Base-by-base conservation (phyloP, 495 filamentous ascomycete species). In the Wilcoxina mikolae region DNA sequence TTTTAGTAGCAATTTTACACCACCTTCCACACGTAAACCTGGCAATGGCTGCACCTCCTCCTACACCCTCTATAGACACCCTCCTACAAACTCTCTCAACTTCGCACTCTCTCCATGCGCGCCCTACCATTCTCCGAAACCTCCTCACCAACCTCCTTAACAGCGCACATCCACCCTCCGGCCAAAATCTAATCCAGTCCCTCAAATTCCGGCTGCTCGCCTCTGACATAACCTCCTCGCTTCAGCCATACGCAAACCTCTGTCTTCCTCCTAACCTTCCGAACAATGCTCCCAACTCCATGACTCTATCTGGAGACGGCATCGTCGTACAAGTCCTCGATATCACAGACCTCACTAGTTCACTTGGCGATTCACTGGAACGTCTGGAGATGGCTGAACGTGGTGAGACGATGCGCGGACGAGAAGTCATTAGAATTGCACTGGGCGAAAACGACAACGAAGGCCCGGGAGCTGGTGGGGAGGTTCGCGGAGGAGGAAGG, bases 361-460 rank as follows among this genome's bases (percentile, higher is more conserved):
- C 81, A 60, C 73, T 81, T 20, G 89, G 87, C 83, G 80, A 83
- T 60, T 85, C 94, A 61, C 77, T 94, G 35, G 89, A 95, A 60
- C 78, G 78, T 20, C 73, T 96, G 23, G 91, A 98, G 67, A 79
- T 83, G 42, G 70, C 79, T 7, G 84, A 88, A 65, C 74, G 88
- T 5, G 90, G 90, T 2, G 91, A 96, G 67, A 78, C 76, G 31
- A 85, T 81, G 9, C 76, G 82, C 24, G 91, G 91, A 1, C 67
- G 87, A 4, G 85, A 95, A 67, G 77, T 95, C 22, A 78, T 98
- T 15, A 75, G 90, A 2, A 75, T 82, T 0, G 69, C 84, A 7
- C 74, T 78, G 24, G 77, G 75, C 7, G 51, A 54, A 5, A 71
- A 70, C 2, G 73, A 70, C 1, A 65, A 68, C 3, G 70, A 67